phyloP scores from a whole-genome alignment of 1,284 basidiomycete species.

The Chalciporus piperatoides region DNA sequence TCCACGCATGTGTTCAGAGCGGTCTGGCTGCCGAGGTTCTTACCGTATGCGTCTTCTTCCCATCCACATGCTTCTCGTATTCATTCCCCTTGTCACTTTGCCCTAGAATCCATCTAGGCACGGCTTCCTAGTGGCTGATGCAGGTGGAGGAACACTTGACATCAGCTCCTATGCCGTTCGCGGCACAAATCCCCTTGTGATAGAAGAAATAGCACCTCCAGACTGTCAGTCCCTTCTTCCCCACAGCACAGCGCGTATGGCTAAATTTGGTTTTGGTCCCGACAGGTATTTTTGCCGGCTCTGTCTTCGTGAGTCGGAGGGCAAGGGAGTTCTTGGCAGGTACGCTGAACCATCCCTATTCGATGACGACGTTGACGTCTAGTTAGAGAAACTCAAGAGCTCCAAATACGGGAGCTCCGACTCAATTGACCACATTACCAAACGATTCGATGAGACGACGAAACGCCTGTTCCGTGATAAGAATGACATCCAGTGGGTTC shows the following conservation, averaged over 20 bases:
- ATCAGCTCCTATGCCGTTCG: constrained; percentile 74
- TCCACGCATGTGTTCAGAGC: constrained; percentile 72
- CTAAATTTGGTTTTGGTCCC: constrained; percentile 8
- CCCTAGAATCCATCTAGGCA: constrained; percentile 62
- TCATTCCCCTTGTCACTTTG: constrained; percentile 8
- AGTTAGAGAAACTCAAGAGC: constrained; percentile 60
- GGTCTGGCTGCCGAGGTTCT: constrained; percentile 71
- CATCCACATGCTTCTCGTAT: neutral
- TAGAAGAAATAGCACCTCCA: constrained; percentile 76
- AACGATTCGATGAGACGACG: constrained; percentile 75
- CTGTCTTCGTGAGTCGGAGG: constrained; percentile 73
- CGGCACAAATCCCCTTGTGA: constrained; percentile 60
- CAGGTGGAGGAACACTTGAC: constrained; percentile 76
- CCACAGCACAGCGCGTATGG: neutral
- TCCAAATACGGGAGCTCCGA: constrained; percentile 69
- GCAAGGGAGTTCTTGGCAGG: constrained; percentile 67
- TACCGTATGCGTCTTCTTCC: constrained; percentile 43
- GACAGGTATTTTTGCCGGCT: constrained; percentile 70
- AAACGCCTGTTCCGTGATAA: constrained; percentile 70
- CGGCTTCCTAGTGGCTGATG: constrained; percentile 74
- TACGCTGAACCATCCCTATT: constrained; percentile 21
- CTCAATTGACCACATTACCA: constrained; percentile 66
- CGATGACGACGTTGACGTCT: constrained; percentile 5
- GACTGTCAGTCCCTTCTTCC: constrained; percentile 50
- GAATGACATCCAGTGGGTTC: constrained; percentile 64